Base-by-base conservation (phyloP, 345 rosid species). In the Lenwebbia sp. region DNA sequence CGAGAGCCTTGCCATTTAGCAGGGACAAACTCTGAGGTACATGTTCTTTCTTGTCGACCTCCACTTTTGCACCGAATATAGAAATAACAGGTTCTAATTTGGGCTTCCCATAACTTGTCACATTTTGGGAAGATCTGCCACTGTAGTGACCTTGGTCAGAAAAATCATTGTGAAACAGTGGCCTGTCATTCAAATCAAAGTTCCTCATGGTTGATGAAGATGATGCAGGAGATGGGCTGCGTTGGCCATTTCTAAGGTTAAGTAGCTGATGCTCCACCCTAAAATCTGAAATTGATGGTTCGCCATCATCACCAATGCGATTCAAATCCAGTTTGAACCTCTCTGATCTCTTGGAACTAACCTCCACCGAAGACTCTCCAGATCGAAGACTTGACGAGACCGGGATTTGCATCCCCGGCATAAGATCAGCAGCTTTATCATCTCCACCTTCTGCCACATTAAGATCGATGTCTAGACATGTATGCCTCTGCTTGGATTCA, bases 161-260 rank as follows among this genome's bases (percentile, higher is more conserved):
- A 87, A 92, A 87, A 83, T 94, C 93, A 33, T 76, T 91, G 53
- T 88, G 91, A 86, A 88, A 86, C 82, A 85, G 87, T 13, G 99
- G 98, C 60, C 92, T 91, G 87, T 97, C 99, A 86, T 97, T 97
- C 93, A 97, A 92, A 93, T 97, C 98, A 84, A 97, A 91, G 89
- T 93, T 96, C 92, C 96, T 94, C 85, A 90, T 86, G n/a, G 93
- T 89, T 30, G 99, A 96, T 22, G 95, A 94, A 17, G 98, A 94
- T 50, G 98, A 93, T 56, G 93, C 94, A 70, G 96, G 96, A 82
- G 99, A 94, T 23, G 94, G 96, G 87, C 92, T 94, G 84, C 89
- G 92, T 87, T 89, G 94, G 84, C 96, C 93, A 89, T 90, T 92
- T 83, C 89, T 87, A 78, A 92, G 94, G 88, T 76, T 86, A 88